Evolutionary conservation across 805 yeast genomes (phyloP).

Genomic region (Torulaspora indica): DNA sequence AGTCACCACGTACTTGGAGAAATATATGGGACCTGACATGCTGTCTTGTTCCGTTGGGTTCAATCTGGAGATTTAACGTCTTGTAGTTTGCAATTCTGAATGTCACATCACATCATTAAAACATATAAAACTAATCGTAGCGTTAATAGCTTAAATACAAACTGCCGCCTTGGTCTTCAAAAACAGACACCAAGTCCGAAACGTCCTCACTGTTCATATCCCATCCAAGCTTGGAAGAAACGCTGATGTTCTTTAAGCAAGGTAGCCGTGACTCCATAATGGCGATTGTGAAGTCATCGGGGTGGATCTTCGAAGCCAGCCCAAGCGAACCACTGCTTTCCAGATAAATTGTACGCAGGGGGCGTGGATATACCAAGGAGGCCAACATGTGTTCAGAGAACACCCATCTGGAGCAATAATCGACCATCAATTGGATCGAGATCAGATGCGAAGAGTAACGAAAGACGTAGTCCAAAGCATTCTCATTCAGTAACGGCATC

Average conservation of each 20-base stretch:
- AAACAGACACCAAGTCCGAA: slow-evolving; percentile 56
- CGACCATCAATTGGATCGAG: slow-evolving; percentile 67
- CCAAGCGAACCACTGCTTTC: slow-evolving; percentile 87
- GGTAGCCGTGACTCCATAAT: slow-evolving; percentile 75
- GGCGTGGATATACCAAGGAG: slow-evolving; percentile 28
- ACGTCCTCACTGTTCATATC: slow-evolving; percentile 58
- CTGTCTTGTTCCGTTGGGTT: neutral
- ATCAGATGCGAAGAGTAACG: slow-evolving; percentile 69
- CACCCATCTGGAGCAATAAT: slow-evolving; percentile 55
- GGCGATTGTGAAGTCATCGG: slow-evolving; percentile 85
- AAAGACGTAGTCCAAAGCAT: slow-evolving; percentile 70
- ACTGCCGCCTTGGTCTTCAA: slow-evolving; percentile 78
- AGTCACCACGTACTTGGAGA: slow-evolving; percentile 35
- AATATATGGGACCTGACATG: slow-evolving; percentile 20
- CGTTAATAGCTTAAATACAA: slow-evolving; percentile 47
- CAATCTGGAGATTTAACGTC: neutral
- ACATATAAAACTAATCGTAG: slow-evolving; percentile 1
- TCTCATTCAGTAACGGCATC: slow-evolving; percentile 69
- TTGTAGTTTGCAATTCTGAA: neutral
- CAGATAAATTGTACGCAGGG: slow-evolving; percentile 56
- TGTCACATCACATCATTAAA: slow-evolving; percentile 1
- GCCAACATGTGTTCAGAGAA: slow-evolving; percentile 46
- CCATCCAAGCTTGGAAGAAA: slow-evolving; percentile 86
- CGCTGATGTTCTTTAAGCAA: slow-evolving; percentile 52
- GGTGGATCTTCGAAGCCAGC: slow-evolving; percentile 74